Percentiles rank a stretch among this genome's conserved stretches.
These are phyloP conservation scores for Elsinoe batatas DNA, from an alignment of 2,329 filamentous ascomycete species.

Conservation along the genomic window DNA sequence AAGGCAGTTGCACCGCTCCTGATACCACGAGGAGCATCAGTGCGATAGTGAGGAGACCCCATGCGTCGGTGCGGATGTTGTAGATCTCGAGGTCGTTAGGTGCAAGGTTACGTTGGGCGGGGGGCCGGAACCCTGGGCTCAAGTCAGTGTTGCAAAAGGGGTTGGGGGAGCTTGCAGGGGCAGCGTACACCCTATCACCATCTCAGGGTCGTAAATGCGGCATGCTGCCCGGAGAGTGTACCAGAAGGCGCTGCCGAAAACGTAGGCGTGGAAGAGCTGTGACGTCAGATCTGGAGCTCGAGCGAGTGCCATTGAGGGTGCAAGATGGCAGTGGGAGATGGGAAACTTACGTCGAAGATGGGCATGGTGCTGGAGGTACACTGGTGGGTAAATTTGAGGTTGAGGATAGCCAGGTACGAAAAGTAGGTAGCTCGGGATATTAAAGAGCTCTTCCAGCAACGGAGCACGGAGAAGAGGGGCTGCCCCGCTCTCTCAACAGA, in stretches of 20 bases:
- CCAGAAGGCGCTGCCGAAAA: conserved; percentile 28
- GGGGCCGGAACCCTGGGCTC: conserved; percentile 24
- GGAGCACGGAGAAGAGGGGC: not conserved
- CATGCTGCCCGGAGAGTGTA: conserved; percentile 26
- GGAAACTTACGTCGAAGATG: conserved; percentile 17
- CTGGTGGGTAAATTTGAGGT: not conserved
- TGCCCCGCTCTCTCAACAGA: conserved; percentile 1
- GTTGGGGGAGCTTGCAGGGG: no score
- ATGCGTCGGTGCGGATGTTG: conserved; percentile 29
- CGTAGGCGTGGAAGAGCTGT: conserved; percentile 24
- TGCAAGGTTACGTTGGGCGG: conserved; percentile 19
- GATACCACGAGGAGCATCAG: conserved; percentile 24
- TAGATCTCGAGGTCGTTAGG: conserved; percentile 30
- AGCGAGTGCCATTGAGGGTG: conserved; percentile 10
- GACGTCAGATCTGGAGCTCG: conserved; percentile 12
- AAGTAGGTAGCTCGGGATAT: not conserved
- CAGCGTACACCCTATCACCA: no score
- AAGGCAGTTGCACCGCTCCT: conserved; percentile 24
- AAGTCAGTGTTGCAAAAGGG: no score
- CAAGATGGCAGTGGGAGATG: not conserved
- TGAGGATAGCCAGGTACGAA: conserved; percentile 2
- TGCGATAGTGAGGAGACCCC: conserved; percentile 25
- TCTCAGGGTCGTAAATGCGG: conserved; percentile 26
- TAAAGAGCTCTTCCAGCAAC: not conserved
- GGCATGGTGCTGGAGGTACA: conserved; percentile 13